Evolutionary conservation across 2,329 filamentous ascomycete species (phyloP).

Genomic region (Calonectria pseudoturangicola): DNA sequence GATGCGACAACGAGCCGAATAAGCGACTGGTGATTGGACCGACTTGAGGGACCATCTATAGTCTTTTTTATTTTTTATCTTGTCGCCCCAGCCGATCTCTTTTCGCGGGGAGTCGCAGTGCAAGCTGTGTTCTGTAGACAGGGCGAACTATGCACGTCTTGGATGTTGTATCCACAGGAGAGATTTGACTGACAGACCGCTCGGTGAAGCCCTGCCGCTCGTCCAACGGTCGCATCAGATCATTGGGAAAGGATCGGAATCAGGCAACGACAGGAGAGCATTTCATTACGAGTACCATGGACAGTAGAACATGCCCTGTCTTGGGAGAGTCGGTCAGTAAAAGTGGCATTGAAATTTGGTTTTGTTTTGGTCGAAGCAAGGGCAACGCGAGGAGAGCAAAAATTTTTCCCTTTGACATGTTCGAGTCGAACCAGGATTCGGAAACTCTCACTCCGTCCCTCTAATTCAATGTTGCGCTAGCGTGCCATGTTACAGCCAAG

Average conservation of each 20-base stretch:
- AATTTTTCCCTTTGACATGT: neutral
- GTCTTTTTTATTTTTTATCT: slow-evolving; percentile 37
- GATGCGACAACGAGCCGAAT: slow-evolving; percentile 48
- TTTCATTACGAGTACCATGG: slow-evolving; percentile 44
- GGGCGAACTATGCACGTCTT: slow-evolving; percentile 41
- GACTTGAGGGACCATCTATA: slow-evolving; percentile 30
- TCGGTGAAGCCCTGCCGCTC: slow-evolving; percentile 39
- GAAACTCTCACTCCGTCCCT: slow-evolving; percentile 33
- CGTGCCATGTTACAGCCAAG: slow-evolving; percentile 24
- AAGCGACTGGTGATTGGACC: slow-evolving; percentile 51
- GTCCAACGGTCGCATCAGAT: slow-evolving; percentile 36
- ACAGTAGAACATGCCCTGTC: slow-evolving; percentile 33
- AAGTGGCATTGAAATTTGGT: slow-evolving; percentile 20
- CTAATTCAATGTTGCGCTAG: slow-evolving; percentile 34
- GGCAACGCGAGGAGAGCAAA: slow-evolving; percentile 15
- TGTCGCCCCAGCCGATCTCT: slow-evolving; percentile 51
- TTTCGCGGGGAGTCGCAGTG: slow-evolving; percentile 38
- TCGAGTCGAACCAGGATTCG: slow-evolving; percentile 32
- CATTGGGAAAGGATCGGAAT: slow-evolving; percentile 40
- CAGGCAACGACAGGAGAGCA: slow-evolving; percentile 47
- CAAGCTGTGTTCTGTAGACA: slow-evolving; percentile 38
- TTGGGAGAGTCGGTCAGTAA: slow-evolving; percentile 40
- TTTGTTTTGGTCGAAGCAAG: slow-evolving; percentile 33
- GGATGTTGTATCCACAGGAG: slow-evolving; percentile 36
- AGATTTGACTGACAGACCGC: slow-evolving; percentile 45